A percentile compares a stretch with the other conserved stretches of the same genome.
These are phyloP conservation scores for Leccinum pallidistipes DNA, from an alignment of 1,284 basidiomycete species.

Conservation along the genomic window DNA sequence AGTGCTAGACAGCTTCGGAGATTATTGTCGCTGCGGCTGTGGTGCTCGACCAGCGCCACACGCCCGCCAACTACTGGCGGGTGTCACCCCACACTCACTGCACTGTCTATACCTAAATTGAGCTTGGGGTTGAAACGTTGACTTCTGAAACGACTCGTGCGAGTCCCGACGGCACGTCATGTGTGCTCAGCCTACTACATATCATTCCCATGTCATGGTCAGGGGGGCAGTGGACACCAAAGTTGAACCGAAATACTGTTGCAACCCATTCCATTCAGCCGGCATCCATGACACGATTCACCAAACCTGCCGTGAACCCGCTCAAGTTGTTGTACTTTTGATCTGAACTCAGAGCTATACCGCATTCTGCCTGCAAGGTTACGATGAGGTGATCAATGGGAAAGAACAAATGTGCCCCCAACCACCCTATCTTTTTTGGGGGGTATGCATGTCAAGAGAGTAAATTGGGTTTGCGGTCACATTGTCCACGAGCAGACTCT, in stretches of 20 bases:
- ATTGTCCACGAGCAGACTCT: neutral
- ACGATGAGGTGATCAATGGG: neutral
- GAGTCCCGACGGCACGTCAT: conserved; percentile 4
- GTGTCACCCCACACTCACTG: neutral
- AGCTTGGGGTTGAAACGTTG: neutral
- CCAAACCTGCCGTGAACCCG: conserved; percentile 11
- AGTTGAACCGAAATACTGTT: neutral
- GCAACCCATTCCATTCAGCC: neutral
- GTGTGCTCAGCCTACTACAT: conserved; percentile 2
- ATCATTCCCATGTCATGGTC: conserved; percentile 5
- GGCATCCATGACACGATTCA: neutral
- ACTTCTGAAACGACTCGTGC: neutral
- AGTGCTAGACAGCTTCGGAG: neutral
- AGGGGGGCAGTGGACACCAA: neutral
- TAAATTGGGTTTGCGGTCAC: conserved; percentile 1
- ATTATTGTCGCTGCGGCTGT: neutral
- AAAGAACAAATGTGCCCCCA: neutral
- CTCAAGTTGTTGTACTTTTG: neutral
- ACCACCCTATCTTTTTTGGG: neutral
- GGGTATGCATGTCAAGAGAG: neutral
- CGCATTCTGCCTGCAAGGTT: neutral
- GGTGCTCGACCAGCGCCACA: neutral
- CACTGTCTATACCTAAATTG: neutral
- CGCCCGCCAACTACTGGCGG: neutral
- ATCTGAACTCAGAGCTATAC: neutral